Conservation (phyloP, 768 basidiomycete species). For the Psilocybe azurescens region DNA sequence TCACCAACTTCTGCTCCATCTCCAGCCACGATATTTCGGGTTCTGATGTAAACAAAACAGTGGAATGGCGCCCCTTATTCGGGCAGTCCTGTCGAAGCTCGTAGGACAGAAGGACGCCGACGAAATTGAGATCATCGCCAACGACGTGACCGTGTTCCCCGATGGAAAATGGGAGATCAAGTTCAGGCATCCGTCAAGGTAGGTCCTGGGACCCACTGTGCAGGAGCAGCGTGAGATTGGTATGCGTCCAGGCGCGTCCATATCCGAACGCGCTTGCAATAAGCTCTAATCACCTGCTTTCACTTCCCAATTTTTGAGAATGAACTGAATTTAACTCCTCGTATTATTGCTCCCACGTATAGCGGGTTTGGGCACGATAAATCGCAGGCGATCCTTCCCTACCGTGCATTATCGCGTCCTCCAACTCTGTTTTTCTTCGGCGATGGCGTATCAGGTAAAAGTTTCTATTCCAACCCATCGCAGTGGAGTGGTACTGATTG, state of each 20-base stretch:
- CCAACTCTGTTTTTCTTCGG: constrained; percentile 97
- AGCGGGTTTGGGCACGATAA: constrained; percentile 97
- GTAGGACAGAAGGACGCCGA: constrained; percentile 74
- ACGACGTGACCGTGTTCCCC: constrained; percentile 72
- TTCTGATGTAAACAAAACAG: constrained; percentile 39
- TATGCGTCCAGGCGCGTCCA: background rate
- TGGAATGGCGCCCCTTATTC: constrained; percentile 94
- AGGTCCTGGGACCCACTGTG: constrained; percentile 5
- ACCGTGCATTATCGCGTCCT: constrained; percentile 67
- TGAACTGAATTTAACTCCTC: constrained; percentile 2
- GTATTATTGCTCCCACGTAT: background rate
- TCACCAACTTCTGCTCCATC: background rate
- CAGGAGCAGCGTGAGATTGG: background rate
- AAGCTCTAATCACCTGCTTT: background rate
- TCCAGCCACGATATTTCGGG: background rate
- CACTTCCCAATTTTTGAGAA: background rate
- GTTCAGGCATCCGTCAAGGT: constrained; percentile 91
- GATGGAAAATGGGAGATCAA: constrained; percentile 82
- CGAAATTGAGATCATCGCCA: constrained; percentile 92
- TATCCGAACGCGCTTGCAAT: background rate
- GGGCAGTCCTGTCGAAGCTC: constrained; percentile 85
- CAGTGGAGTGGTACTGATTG: background rate
- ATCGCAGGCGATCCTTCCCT: constrained; percentile 91
- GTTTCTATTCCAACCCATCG: background rate
- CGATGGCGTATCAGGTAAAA: constrained; percentile 91